Conservation (phyloP, 164 flowering plant species). For the Sedum album region DNA sequence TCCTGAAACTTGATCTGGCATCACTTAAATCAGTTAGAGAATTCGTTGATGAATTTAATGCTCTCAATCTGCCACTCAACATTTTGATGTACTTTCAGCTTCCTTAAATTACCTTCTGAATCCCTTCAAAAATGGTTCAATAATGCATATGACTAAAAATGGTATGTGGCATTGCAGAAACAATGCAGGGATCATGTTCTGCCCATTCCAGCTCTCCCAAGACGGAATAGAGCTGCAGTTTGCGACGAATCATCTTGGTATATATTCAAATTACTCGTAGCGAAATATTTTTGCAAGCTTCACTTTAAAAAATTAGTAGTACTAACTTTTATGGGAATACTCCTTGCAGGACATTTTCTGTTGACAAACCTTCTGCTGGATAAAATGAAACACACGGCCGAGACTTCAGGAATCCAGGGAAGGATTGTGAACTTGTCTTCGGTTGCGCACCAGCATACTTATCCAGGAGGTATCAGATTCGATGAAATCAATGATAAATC, state of each 20-base stretch:
- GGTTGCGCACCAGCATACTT: conserved; percentile 65
- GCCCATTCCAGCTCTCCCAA: conserved; percentile 72
- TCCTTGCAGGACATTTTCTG: conserved; percentile 70
- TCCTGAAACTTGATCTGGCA: conserved; percentile 65
- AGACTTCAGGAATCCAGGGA: conserved; percentile 57
- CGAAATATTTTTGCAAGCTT: not conserved
- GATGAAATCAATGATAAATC: conserved; percentile 43
- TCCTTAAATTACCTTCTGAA: not conserved
- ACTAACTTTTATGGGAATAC: not conserved
- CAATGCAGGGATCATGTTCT: conserved; percentile 95
- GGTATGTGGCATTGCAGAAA: conserved; percentile 41
- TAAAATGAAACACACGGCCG: conserved; percentile 80
- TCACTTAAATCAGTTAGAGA: conserved; percentile 58
- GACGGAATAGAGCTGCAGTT: conserved; percentile 88
- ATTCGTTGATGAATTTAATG: conserved; percentile 48
- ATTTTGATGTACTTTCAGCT: conserved; percentile 52
- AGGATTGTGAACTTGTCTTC: conserved; percentile 87
- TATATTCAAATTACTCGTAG: not conserved
- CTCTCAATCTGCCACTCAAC: conserved; percentile 78
- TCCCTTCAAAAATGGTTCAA: not conserved
- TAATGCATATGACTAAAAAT: not conserved
- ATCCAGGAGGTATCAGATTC: conserved; percentile 55
- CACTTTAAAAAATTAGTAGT: not conserved
- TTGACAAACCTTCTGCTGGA: conserved; percentile 87
- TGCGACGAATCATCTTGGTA: conserved; percentile 89